Evolutionary conservation across 2,329 filamentous ascomycete species (phyloP).

Genomic region (Bimuria novae-zelandiae): DNA sequence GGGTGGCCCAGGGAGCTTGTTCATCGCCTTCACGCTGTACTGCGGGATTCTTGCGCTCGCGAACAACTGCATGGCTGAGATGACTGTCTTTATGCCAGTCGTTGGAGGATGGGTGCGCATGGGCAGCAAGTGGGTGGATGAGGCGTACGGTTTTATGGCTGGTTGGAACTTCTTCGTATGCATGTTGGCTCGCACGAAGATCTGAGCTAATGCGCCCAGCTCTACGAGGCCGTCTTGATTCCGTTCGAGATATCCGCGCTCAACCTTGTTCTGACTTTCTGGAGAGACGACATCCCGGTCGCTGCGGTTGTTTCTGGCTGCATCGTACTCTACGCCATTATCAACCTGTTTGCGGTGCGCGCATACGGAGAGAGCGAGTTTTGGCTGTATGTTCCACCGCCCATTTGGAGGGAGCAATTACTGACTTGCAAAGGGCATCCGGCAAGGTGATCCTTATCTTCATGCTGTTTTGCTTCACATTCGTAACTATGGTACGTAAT

Average conservation of each 20-base stretch:
- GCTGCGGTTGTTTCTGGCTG: slow-evolving; percentile 37
- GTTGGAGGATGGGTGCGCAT: slow-evolving; percentile 64
- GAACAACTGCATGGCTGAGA: slow-evolving; percentile 66
- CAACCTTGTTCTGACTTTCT: slow-evolving; percentile 20
- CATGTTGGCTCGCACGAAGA: slow-evolving; percentile 21
- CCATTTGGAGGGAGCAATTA: no score
- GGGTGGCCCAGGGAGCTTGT: slow-evolving; percentile 55
- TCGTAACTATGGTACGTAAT: slow-evolving; percentile 38
- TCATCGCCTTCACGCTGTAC: slow-evolving; percentile 62
- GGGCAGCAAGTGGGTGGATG: slow-evolving; percentile 65
- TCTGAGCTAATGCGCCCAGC: slow-evolving; percentile 25
- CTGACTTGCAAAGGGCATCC: slow-evolving; percentile 15
- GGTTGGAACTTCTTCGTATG: slow-evolving; percentile 50
- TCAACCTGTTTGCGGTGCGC: slow-evolving; percentile 46
- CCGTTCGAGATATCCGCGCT: slow-evolving; percentile 50
- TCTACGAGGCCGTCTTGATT: slow-evolving; percentile 51
- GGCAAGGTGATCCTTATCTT: slow-evolving; percentile 48
- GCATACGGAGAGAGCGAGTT: slow-evolving; percentile 47
- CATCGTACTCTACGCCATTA: slow-evolving; percentile 37
- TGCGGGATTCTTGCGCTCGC: slow-evolving; percentile 58
- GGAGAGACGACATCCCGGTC: slow-evolving; percentile 43
- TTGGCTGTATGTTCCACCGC: slow-evolving; percentile 29
- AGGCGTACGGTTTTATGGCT: slow-evolving; percentile 61
- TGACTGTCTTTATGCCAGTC: slow-evolving; percentile 64
- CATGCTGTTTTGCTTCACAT: slow-evolving; percentile 45